These are phyloP conservation scores for Cyphellophora europaea DNA, from an alignment of 2,329 filamentous ascomycete species.

Conservation along the genomic window DNA sequence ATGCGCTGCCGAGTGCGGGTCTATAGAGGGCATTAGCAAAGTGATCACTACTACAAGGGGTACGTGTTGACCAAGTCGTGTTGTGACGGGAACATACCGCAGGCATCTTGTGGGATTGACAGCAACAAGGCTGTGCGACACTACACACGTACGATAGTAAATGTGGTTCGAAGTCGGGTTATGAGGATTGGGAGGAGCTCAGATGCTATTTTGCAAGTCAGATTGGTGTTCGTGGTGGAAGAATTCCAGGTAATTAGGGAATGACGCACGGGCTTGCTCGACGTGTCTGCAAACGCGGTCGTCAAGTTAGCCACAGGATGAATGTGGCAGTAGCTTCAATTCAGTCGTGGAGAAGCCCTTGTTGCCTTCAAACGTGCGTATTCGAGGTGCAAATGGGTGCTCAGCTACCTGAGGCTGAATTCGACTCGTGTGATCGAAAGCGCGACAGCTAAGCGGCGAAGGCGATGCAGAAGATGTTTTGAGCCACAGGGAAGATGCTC, in stretches of 20 bases:
- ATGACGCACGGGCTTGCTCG: constrained; percentile 19
- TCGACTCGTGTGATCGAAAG: no score
- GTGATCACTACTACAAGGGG: constrained; percentile 16
- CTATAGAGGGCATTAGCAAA: constrained; percentile 41
- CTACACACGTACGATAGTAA: not conserved
- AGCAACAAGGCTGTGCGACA: constrained; percentile 8
- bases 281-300: constrained; percentile 8
- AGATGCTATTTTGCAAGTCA: constrained; percentile 4
- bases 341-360: no score
- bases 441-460: no score
- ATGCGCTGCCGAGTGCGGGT: constrained; percentile 65
- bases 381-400: no score
- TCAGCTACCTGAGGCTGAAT: no score
- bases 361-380: no score
- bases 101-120: constrained; percentile 17
- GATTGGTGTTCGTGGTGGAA: constrained; percentile 8
- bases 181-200: not conserved
- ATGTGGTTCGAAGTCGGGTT: not conserved
- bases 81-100: constrained; percentile 13
- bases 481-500: no score
- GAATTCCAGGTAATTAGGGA: constrained; percentile 16
- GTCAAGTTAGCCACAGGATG: no score
- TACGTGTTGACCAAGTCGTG: not conserved
- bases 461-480: no score
- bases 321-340: no score